phyloP scores from a whole-genome alignment of 2,329 filamentous ascomycete genomes.

The Mycosphaerella sp. region DNA sequence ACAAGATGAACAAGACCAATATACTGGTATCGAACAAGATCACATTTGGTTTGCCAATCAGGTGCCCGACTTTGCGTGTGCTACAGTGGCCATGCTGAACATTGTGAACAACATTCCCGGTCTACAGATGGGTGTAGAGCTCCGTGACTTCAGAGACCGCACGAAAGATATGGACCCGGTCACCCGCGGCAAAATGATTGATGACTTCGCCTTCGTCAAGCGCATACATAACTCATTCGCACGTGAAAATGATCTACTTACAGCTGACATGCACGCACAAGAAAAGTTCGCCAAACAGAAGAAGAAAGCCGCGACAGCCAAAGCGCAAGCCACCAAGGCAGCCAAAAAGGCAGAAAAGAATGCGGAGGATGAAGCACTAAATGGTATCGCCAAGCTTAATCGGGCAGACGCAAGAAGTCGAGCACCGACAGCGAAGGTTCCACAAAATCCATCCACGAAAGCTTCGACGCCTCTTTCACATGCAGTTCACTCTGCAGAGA shows the following conservation, averaged over 20 bases:
- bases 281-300: constrained; percentile 43
- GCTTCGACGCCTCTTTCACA: not conserved
- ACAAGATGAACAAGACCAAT: constrained; percentile 44
- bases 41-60: constrained; percentile 93
- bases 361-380: constrained; percentile 8
- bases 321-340: constrained; percentile 27
- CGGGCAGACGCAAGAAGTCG: not conserved
- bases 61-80: constrained; percentile 80
- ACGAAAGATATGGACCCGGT: constrained; percentile 64
- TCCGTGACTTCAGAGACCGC: constrained; percentile 65
- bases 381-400: not conserved
- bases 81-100: constrained; percentile 86
- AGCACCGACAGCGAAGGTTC: not conserved
- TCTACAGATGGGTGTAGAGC: constrained; percentile 61
- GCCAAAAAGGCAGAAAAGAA: constrained; percentile 25
- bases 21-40: constrained; percentile 45
- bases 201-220: constrained; percentile 69
- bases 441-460: constrained; percentile 2
- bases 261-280: constrained; percentile 60
- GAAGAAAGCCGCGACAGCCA: constrained; percentile 30
- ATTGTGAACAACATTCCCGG: constrained; percentile 78
- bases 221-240: constrained; percentile 84
- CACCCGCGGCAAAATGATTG: constrained; percentile 68
- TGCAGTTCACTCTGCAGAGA: constrained; percentile 1
- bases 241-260: constrained; percentile 69